phyloP scores from a whole-genome alignment of 2,329 filamentous ascomycete genomes.

The Colletotrichum sp. region DNA sequence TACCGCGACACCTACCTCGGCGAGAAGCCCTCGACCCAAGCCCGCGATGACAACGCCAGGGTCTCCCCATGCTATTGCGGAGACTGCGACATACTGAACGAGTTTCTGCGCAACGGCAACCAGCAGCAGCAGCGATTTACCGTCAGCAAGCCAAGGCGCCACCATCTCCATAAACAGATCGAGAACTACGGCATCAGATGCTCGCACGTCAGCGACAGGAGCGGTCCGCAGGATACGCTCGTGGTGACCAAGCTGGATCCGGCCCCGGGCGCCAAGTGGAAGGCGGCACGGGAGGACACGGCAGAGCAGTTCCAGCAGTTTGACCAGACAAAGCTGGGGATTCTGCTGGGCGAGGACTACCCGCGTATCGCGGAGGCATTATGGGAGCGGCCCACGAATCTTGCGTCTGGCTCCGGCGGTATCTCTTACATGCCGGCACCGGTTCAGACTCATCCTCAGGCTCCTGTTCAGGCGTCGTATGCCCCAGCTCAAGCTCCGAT shows the following conservation, averaged over 20 bases:
- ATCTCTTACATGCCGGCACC: background rate
- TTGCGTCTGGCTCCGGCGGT: background rate
- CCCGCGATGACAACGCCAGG: background rate
- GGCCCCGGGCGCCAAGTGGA: background rate
- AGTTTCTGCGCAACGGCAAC: conserved; percentile 26
- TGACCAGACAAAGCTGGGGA: conserved; percentile 4
- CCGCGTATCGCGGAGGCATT: background rate
- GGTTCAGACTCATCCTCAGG: background rate
- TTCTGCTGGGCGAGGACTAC: conserved; percentile 7
- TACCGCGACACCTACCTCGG: conserved; percentile 29
- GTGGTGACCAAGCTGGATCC: conserved; percentile 29
- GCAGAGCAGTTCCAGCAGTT: background rate
- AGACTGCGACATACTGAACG: conserved; percentile 29
- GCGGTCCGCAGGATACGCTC: conserved; percentile 15
- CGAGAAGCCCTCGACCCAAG: conserved; percentile 4
- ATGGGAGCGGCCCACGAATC: background rate
- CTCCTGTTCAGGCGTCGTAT: background rate
- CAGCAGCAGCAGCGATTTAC: conserved; percentile 8
- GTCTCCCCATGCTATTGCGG: conserved; percentile 25
- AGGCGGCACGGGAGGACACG: background rate
- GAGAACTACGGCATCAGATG: conserved; percentile 22
- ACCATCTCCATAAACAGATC: conserved; percentile 26
- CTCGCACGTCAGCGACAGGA: conserved; percentile 21
- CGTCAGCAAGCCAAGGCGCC: conserved; percentile 21
- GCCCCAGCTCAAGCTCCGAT: background rate